Evolutionary conservation across 2,329 filamentous ascomycete genomes (phyloP), one percentile per base, ranked within the genome.

Genomic region (Ceratocystis ficicola): DNA sequence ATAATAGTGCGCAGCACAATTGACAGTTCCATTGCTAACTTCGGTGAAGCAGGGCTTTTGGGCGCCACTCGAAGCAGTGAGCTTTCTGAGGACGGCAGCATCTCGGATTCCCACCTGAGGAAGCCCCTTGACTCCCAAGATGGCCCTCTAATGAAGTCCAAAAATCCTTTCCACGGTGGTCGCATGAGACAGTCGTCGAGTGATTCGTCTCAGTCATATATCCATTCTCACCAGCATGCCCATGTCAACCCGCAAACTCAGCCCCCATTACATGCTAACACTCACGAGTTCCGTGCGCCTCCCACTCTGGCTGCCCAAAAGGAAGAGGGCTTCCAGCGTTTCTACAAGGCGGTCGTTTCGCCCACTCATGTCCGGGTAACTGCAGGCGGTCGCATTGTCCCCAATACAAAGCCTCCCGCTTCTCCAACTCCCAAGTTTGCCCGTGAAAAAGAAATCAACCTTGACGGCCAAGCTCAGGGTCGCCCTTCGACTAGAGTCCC

Each of bases 281-380:
- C 72, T 52, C 80, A 80, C 60, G 81, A 82, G 5, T 74, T 83
- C 44, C 75, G 80, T 63, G 83, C 83, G 25, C 83, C 83, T 10
- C 73, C 77, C 22, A 81, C 78, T 7, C 73, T 81, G 44, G 74
- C 73, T 46, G 80, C 81, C 30, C 84, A 86, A 72, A 80, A 81
- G 69, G 80, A 79, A 44, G 83, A 86, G 72, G 85, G 85, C n/a
- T 87, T 87, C 70, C 81, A 85, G 72, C 78, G 81, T 64, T 87
- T 87, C 71, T 86, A 84, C 75, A 84, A 85, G 71, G 83, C 84
- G 10, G 85, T 87, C n/a, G 79, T 83, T 3, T 87, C 85, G 44
- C 85, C 85, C 6, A 85, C 83, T 15, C 83, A 87, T 72, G 80
- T 87, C 68, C 81, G 85, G 17, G 85, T 87, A 62, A 87, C 85